phyloP scores from a whole-genome alignment of 495 filamentous ascomycete genomes.

The Thermochaetoides thermophila region DNA sequence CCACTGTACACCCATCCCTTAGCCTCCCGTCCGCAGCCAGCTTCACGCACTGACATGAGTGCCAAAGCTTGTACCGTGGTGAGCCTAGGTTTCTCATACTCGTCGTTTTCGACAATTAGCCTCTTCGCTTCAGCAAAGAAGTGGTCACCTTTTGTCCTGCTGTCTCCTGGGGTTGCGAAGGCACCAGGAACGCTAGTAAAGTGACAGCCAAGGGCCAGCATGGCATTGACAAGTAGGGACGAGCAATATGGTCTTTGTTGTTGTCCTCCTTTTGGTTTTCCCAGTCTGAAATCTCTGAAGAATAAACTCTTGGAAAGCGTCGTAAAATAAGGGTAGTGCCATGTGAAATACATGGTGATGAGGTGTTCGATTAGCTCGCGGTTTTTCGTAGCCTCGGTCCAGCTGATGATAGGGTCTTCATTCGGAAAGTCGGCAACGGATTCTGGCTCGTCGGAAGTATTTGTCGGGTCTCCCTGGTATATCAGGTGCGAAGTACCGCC shows the following conservation, averaged over 20 bases:
- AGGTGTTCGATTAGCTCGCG: slow-evolving; percentile 68
- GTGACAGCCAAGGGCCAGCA: slow-evolving; percentile 91
- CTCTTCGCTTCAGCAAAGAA: slow-evolving; percentile 95
- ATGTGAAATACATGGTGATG: slow-evolving; percentile 93
- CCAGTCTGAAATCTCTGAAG: slow-evolving; percentile 67
- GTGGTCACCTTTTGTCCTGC: slow-evolving; percentile 83
- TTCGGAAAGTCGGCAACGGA: slow-evolving; percentile 31
- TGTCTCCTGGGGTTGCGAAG: slow-evolving; percentile 51
- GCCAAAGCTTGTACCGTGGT: slow-evolving; percentile 93
- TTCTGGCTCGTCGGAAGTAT: slow-evolving; percentile 34
- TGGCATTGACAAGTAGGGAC: slow-evolving; percentile 79
- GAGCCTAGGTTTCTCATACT: slow-evolving; percentile 77
- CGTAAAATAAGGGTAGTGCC: slow-evolving; percentile 96
- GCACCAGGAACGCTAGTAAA: slow-evolving; percentile 69
- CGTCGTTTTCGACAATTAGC: slow-evolving; percentile 77
- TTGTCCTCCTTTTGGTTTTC: slow-evolving; percentile 30
- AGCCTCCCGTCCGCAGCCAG: slow-evolving; percentile 85
- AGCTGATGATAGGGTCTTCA: slow-evolving; percentile 58
- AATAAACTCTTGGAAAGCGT: slow-evolving; percentile 83
- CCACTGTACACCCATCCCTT: slow-evolving; percentile 97
- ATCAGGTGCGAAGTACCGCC: slow-evolving; percentile 92
- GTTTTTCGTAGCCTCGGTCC: slow-evolving; percentile 79
- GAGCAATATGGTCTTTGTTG: slow-evolving; percentile 64
- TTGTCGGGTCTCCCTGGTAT: slow-evolving; percentile 47
- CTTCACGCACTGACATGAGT: slow-evolving; percentile 92